phyloP scores from a whole-genome alignment of 2,329 filamentous ascomycete genomes.

The Diaporthe citriasiana region DNA sequence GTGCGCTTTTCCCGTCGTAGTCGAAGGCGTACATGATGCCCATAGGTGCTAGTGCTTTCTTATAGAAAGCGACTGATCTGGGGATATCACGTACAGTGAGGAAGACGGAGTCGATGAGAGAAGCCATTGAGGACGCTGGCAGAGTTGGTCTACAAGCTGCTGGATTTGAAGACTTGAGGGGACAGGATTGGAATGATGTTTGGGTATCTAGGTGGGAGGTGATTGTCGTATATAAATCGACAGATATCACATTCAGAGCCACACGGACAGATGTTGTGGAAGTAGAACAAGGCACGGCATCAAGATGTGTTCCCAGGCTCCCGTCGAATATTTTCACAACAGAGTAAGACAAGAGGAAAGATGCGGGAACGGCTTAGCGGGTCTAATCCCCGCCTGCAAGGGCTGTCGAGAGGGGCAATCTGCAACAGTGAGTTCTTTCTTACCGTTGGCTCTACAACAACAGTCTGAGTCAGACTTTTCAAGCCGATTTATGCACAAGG shows the following conservation, averaged over 20 bases:
- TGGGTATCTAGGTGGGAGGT: too few relatives aligned
- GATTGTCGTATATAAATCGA: neutral
- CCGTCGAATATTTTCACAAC: neutral
- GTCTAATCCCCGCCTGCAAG: neutral
- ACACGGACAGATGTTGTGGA: neutral
- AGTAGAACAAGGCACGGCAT: neutral
- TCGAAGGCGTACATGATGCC: neutral
- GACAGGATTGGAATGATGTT: neutral
- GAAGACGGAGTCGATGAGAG: constrained; percentile 2
- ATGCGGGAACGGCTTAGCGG: neutral
- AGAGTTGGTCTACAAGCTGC: neutral
- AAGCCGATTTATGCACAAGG: neutral
- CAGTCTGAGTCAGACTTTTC: neutral
- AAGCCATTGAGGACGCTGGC: neutral
- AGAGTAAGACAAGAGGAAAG: neutral
- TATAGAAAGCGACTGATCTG: neutral
- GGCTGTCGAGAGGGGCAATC: neutral
- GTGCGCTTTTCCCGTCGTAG: neutral
- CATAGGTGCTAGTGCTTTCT: neutral
- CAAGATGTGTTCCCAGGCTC: neutral
- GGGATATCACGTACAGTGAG: neutral
- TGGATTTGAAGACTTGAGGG: neutral
- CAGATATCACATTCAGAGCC: neutral
- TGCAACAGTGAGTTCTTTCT: neutral
- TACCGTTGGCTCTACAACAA: neutral